Evolutionary conservation across 2,329 filamentous ascomycete species (phyloP), one percentile per base, ranked within the genome.

Genomic region (Cordyceps farinosa): DNA sequence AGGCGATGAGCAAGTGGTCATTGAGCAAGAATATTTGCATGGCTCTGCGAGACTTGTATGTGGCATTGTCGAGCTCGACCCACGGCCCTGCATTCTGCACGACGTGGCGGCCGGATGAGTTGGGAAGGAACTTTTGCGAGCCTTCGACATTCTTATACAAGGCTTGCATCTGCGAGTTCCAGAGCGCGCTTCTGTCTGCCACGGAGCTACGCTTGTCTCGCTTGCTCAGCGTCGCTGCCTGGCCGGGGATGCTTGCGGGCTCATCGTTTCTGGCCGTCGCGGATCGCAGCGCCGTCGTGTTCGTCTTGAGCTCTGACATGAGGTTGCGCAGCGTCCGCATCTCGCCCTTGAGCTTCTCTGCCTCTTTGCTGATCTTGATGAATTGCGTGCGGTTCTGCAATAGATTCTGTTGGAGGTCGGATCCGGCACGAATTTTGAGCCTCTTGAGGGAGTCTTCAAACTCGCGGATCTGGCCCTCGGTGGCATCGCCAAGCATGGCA

Each of bases 281-380:
- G 27, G 84, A 79, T 54, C 87, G 82, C 44, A 90, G 77, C 3
- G 87, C 87, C 22, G 83, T 87, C 1, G 87, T 90, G 65, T 92
- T 92, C 8, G 86, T 83, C 70, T 92, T 98, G 63, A 99, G 83
- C 68, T 99, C 95, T 2, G 92, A 88, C 89, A 99, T 97, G 59
- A 98, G 83, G 67, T 91, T 91, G 51, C 91, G 87, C 38, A 99
- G 84, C 7, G 91, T 91, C 59, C 91, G 87, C 95, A 99, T 98
- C 75, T 99, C 95, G 62, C 87, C 87, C 78, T 98, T 98, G 64
- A 99, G 86, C 79, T 97, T 97, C 77, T 99, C 95, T 2, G 96
- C 95, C 78, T 99, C 95, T 77, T 98, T 97, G 74, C 93, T 97
- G 76, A 99, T 98, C 77, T 96, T 96, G 81, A 99, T 98, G 73